phyloP scores from a whole-genome alignment of 306 rosid genomes.

The peach (Prunus persica) region Prunus_persica_NCBIv2 NC_034011.1:383001-383500 shows the following conservation, averaged over 20 bases:
- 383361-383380: slow-evolving; percentile 5
- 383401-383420: background rate
- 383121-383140: slow-evolving; percentile 62
- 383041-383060: slow-evolving; percentile 86
- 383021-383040: slow-evolving; percentile 94
- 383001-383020: slow-evolving; percentile 94
- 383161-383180: background rate
- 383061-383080: slow-evolving; percentile 85
- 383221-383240: slow-evolving; percentile 2
- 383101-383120: slow-evolving; percentile 86
- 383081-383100: slow-evolving; percentile 79
- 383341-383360: slow-evolving; percentile 13
- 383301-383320: background rate
- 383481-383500: slow-evolving; percentile 55
- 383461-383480: slow-evolving; percentile 71
- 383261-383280: slow-evolving; percentile 28
- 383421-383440: slow-evolving; percentile 43
- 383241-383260: slow-evolving; percentile 14
- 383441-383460: slow-evolving; percentile 34
- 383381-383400: slow-evolving; percentile 2
- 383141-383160: slow-evolving; percentile 4
- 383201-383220: background rate
- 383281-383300: slow-evolving; percentile 31
- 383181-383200: background rate
- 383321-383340: background rate